Base-by-base conservation (phyloP, 352 stramenopile genomes). In the Pythium myriotylum region DNA sequence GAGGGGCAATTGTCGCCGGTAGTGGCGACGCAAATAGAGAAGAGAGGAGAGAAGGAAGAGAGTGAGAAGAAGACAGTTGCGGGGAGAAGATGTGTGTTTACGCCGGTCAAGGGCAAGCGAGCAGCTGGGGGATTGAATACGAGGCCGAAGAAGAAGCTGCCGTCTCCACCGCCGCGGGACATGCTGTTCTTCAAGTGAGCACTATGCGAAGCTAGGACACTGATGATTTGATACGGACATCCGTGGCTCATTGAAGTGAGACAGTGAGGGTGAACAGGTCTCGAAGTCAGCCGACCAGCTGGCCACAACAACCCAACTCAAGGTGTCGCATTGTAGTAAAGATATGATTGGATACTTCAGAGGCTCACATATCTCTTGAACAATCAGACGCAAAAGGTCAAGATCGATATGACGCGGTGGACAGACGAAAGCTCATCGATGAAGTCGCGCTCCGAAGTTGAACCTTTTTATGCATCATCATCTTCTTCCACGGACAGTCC, bases 51-150 rank as follows among this genome's bases (percentile, higher is more conserved):
- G n/a, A n/a, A n/a, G n/a, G n/a, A n/a, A n/a, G n/a, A n/a, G n/a
- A n/a, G n/a, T n/a, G n/a, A n/a, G n/a, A n/a, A n/a, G n/a, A n/a
- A n/a, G n/a, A n/a, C n/a, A n/a, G n/a, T n/a, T n/a, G n/a, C n/a
- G n/a, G n/a, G n/a, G 10, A 29, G 62, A 17, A 47, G 76, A 56
- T 88, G 78, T 26, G 76, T 85, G 24, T 88, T 88, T 48, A 88
- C 78, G 12, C 78, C 78, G 12, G 58, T 84, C 3, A 88, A 88
- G 49, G 65, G 77, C 62, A 73, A 41, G 71, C 71, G 54, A 57
- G 57, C 14, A 41, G 22, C 24, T n/a, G 8, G 41, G 24, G 8
- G 32, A 27, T n/a, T 35, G 2, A 19, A 22, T 22, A 37, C 23
- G 3, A 47, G 57, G 22, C 37, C 26, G 4, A 12, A 43, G 12